phyloP scores from a whole-genome alignment of 78 protist species.

The Dictyostelium brefeldianum region DNA sequence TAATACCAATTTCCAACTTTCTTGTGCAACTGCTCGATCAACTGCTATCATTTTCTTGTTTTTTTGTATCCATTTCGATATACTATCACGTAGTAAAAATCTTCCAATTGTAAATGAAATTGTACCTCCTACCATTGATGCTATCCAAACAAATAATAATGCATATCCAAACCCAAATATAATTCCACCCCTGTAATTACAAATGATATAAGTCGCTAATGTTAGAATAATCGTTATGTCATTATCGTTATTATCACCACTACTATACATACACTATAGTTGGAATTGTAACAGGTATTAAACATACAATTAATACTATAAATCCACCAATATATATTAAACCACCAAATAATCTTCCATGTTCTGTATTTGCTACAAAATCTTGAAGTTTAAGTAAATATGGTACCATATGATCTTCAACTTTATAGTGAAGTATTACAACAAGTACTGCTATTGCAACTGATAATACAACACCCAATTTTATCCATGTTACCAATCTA shows the following conservation, averaged over 20 bases:
- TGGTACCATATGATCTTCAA: conserved; percentile 16
- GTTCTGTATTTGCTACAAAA: neutral
- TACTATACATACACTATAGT: conserved; percentile 3
- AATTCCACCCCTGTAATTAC: conserved; percentile 13
- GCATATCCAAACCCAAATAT: conserved; percentile 50
- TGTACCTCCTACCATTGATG: conserved; percentile 62
- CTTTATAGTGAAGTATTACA: conserved; percentile 37
- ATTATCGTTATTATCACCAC: no score
- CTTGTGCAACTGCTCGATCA: conserved; percentile 67
- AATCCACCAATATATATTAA: conserved; percentile 47
- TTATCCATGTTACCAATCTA: conserved; percentile 39
- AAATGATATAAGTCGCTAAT: neutral
- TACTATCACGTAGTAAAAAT: conserved; percentile 44
- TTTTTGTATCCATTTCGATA: conserved; percentile 17
- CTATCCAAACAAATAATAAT: conserved; percentile 48
- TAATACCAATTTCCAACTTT: conserved; percentile 61
- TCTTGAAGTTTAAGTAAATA: conserved; percentile 10
- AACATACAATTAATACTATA: conserved; percentile 39
- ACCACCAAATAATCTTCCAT: conserved; percentile 34
- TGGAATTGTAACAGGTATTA: conserved; percentile 71
- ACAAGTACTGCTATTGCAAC: conserved; percentile 17
- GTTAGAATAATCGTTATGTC: neutral
- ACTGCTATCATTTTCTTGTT: conserved; percentile 39
- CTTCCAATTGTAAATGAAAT: conserved; percentile 63
- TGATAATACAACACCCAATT: neutral